A percentile compares a stretch with the other conserved stretches of the same genome.
Evolutionary conservation across 352 stramenopile species (phyloP).

Genomic region (Plasmopara halstedii): DNA sequence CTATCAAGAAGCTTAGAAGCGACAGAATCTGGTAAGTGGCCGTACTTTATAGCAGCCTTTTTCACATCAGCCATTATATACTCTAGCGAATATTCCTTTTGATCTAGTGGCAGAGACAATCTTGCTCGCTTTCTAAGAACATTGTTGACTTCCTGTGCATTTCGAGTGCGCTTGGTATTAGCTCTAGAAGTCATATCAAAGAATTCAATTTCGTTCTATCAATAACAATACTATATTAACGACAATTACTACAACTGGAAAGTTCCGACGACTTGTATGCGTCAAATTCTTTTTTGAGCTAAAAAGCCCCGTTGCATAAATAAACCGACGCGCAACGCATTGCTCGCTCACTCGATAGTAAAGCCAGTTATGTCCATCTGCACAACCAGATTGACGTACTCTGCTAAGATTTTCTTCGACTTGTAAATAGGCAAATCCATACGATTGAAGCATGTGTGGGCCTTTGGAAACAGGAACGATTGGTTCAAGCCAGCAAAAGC

Average conservation of each 20-base stretch:
- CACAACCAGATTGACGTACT: conserved; percentile 87
- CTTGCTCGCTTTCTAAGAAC: conserved; percentile 13
- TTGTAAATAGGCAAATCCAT: conserved; percentile 72
- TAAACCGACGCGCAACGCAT: conserved; percentile 10
- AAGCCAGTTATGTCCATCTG: conserved; percentile 97
- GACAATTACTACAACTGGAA: too few relatives aligned
- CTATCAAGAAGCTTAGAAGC: conserved; percentile 21
- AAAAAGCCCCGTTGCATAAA: conserved; percentile 21
- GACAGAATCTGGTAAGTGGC: conserved; percentile 7
- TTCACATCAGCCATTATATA: conserved; percentile 14
- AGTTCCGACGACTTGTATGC: too few relatives aligned
- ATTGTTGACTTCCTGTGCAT: not conserved
- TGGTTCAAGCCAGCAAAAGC: conserved; percentile 58
- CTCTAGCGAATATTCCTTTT: conserved; percentile 21
- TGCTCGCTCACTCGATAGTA: conserved; percentile 75
- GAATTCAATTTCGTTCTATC: not conserved
- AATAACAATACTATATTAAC: too few relatives aligned
- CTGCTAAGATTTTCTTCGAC: conserved; percentile 52
- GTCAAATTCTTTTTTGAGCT: too few relatives aligned
- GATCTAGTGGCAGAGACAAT: not conserved
- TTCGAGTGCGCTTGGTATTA: conserved; percentile 8
- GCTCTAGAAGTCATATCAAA: not conserved
- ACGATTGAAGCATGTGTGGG: conserved; percentile 83
- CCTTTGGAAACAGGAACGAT: conserved; percentile 64
- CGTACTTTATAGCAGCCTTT: conserved; percentile 10